Base-by-base conservation (phyloP, 352 stramenopile species). In the Phytophthora aleatoria region DNA sequence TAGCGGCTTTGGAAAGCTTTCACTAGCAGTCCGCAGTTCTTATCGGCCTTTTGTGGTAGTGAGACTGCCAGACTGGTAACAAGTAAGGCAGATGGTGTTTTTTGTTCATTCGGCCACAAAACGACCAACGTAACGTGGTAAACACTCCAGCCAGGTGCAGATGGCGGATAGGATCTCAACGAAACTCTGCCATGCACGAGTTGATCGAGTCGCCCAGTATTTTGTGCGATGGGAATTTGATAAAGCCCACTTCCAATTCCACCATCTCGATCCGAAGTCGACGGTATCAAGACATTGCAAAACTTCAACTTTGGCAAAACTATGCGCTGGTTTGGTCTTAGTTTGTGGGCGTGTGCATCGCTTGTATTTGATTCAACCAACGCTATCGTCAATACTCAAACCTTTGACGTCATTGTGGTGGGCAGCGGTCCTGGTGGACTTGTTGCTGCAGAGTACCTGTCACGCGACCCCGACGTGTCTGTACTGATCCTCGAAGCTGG, bases 401-500 rank as follows among this genome's bases (percentile, higher is more conserved):
- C 49, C 0, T 90, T 77, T 42, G 79, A 90, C 44, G 73, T 83
- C 5, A 48, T 89, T 38, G 64, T 89, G 28, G 69, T 90, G 5
- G 79, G 81, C 47, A 82, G 69, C 43, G 79, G 81, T 2, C 79
- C 79, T 49, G 81, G 79, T 13, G 81, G 79, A 1, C 67, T 89
- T 38, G 74, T 87, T 1, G 81, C 76, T 24, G 75, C 81, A 28
- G 77, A 90, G 67, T 86, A 71, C 38, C 66, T 90, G n/a, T 83
- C 76, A 1, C 77, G 79, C 1, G 74, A 88, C 47, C 59, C 81
- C 3, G 67, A 50, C 12, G 60, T 85, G 10, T 81, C 66, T 6
- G 81, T 90, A 16, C 54, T 90, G 28, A 73, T 88, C 36, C 66
- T 90, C 26, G 81, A 90, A 64, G 79, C 82, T 38, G 81, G 81